Evolutionary conservation across 225 moss, liverwort and hornwort species (phyloP).

Genomic region (Lunularia cruciata): DNA sequence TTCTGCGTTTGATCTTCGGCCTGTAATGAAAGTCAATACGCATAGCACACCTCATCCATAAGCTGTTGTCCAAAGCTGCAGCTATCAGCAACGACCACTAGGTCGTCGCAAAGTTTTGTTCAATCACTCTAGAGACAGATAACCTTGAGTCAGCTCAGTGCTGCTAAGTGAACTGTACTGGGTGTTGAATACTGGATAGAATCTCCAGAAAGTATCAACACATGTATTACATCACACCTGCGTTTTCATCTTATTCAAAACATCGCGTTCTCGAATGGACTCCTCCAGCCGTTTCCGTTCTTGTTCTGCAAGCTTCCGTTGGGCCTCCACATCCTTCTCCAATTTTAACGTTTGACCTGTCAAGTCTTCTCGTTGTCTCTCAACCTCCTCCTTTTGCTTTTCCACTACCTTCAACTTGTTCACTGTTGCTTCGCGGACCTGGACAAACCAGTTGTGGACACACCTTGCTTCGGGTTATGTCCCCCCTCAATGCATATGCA

Average conservation of each 20-base stretch:
- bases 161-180: not conserved
- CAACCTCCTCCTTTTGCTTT: conserved; percentile 51
- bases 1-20: conserved; percentile 60
- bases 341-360: conserved; percentile 48
- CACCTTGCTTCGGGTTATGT: not conserved
- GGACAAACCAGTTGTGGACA: conserved; percentile 25
- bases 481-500: too few species aligned
- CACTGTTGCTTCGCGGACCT: conserved; percentile 54
- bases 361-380: conserved; percentile 56
- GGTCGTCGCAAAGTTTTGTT: not conserved
- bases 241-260: conserved; percentile 74
- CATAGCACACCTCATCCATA: not conserved
- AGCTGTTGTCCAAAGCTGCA: not conserved
- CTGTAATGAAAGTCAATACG: conserved; percentile 34
- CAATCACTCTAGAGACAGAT: too few species aligned
- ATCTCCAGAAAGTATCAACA: too few species aligned
- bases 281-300: conserved; percentile 62
- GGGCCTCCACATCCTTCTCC: conserved; percentile 54
- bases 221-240: conserved; percentile 42
- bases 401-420: conserved; percentile 52
- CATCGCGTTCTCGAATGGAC: conserved; percentile 56
- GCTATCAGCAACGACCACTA: not conserved
- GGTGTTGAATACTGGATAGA: not conserved
- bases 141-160: too few species aligned
- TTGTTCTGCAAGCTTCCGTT: conserved; percentile 59